phyloP scores from a whole-genome alignment of 257 asterid genomes.

The Solanum ahanhuiri region DNA sequence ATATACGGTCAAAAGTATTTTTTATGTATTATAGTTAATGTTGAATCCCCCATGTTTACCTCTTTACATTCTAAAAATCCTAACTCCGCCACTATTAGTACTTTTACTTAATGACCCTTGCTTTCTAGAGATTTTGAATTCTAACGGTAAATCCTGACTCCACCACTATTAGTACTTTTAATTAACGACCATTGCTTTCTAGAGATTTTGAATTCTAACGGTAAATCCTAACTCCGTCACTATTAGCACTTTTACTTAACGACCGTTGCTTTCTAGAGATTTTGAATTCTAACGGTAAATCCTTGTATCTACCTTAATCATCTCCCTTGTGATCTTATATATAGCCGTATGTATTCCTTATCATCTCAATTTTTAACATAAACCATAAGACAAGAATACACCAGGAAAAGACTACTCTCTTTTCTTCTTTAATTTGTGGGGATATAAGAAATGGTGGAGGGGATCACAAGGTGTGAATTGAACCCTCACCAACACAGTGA shows the following conservation, averaged over 20 bases:
- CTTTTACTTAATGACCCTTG: background rate
- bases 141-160: background rate
- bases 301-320: background rate
- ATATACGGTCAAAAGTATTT: background rate
- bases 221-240: background rate
- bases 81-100: background rate
- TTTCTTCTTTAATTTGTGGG: background rate
- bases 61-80: background rate
- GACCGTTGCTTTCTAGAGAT: background rate
- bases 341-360: background rate
- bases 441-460: background rate
- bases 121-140: background rate
- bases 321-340: background rate
- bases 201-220: background rate
- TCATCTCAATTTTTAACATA: background rate
- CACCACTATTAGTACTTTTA: background rate
- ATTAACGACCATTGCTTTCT: background rate
- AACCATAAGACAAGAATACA: background rate
- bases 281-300: background rate
- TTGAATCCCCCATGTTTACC: background rate
- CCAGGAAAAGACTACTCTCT: background rate
- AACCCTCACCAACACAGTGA: background rate
- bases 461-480: background rate
- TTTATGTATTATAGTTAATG: background rate
- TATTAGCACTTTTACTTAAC: background rate